These are phyloP conservation scores for Kwoniella bestiolae DNA, from an alignment of 768 basidiomycete genomes.

Conservation along the genomic window DNA sequence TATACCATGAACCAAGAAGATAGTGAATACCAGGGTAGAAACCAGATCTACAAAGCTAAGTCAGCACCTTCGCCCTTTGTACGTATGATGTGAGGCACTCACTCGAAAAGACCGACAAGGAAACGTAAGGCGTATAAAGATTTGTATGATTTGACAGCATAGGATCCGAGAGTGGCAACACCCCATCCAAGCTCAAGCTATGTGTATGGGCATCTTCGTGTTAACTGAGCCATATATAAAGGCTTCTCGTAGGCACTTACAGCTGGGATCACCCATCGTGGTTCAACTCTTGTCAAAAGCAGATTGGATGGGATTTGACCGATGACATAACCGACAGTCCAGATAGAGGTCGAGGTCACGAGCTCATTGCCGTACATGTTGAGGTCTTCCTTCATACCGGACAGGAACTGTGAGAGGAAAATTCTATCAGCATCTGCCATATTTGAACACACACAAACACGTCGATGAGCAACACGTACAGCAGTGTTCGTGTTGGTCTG, in stretches of 20 bases:
- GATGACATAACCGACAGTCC: slow-evolving; percentile 40
- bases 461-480: no score
- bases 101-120: slow-evolving; percentile 53
- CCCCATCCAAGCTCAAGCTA: slow-evolving; percentile 51
- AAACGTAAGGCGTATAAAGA: slow-evolving; percentile 50
- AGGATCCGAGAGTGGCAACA: slow-evolving; percentile 44
- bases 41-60: slow-evolving; percentile 23
- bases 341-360: slow-evolving; percentile 39
- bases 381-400: slow-evolving; percentile 51
- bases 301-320: slow-evolving; percentile 40
- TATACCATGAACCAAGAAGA: slow-evolving; percentile 53
- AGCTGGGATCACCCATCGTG: slow-evolving; percentile 48
- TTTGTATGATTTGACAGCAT: slow-evolving; percentile 42
- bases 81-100: neutral
- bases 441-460: no score
- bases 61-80: neutral
- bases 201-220: no score
- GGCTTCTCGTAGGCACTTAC: slow-evolving; percentile 18
- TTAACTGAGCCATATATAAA: no score
- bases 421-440: neutral
- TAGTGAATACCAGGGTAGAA: slow-evolving; percentile 55
- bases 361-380: slow-evolving; percentile 44
- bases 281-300: slow-evolving; percentile 45
- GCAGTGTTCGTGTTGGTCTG: slow-evolving; percentile 42
- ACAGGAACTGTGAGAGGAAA: slow-evolving; percentile 23